Percentiles rank a stretch among this genome's conserved stretches.
Conservation (phyloP, 495 filamentous ascomycete species). For the Copromyces sp. region DNA sequence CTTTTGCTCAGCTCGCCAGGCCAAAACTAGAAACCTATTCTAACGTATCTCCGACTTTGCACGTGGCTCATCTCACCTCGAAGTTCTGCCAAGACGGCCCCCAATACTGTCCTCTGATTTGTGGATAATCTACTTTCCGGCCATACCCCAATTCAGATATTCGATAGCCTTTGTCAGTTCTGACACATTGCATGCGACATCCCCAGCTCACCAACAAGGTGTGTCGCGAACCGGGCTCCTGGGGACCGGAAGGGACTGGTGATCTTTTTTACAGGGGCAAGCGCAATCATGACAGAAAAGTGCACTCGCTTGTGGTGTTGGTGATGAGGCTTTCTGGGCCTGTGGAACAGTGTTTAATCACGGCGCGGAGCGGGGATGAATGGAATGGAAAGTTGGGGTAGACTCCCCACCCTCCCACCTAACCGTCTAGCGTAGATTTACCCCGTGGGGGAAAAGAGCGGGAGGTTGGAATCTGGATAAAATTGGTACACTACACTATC, state of each 20-base stretch:
- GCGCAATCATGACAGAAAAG: too few species aligned
- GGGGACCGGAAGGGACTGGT: neutral
- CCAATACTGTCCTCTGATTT: slow-evolving; percentile 1
- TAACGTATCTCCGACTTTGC: neutral
- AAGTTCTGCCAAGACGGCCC: neutral
- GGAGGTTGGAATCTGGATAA: neutral
- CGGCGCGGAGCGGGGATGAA: too few species aligned
- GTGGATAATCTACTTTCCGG: slow-evolving; percentile 9
- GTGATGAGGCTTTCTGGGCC: neutral
- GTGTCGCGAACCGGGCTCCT: neutral
- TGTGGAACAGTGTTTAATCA: too few species aligned
- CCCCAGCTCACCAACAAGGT: neutral
- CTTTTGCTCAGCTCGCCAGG: neutral
- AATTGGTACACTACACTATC: neutral
- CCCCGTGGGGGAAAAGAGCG: too few species aligned
- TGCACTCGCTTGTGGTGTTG: neutral
- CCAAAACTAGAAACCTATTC: neutral
- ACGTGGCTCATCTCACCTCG: neutral
- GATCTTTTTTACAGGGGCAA: neutral
- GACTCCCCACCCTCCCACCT: too few species aligned
- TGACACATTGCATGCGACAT: neutral
- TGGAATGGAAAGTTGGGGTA: neutral
- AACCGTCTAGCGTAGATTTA: too few species aligned
- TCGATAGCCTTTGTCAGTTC: neutral
- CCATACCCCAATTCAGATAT: neutral